Base-by-base conservation (phyloP, 331 rosid genomes). In the Saraca asoca region DNA sequence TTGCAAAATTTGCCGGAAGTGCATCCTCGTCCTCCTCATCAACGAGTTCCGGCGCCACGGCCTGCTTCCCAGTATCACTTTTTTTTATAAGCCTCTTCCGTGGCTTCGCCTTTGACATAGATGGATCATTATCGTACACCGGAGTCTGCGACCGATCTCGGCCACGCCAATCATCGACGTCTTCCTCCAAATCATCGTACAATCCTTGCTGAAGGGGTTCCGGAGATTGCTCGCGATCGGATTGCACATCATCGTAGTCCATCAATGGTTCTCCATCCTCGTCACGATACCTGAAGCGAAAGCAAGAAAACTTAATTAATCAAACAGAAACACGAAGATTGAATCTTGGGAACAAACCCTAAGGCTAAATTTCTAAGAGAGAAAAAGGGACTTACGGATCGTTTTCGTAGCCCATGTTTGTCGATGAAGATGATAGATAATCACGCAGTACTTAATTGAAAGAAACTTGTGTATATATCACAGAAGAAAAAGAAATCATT, bases 251-350 rank as follows among this genome's bases (percentile, higher is more conserved):
- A 57, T 94, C 93, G 66, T 69, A 88, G 80, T 94, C 87, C 99
- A 94, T 94, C 88, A 94, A 80, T 0, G 97, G 84, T 71, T 94
- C 99, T 0, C 99, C 99, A n/a, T 94, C 96, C 76, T 94, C 99
- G 17, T 94, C 99, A 14, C 96, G 96, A 61, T 78, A 86, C 96
- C 99, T 94, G 74, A 62, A 60, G 76, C 7, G 17, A 52, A 59
- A 7, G 2, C 7, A 31, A 0, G 4, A 10, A 15, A 43, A 10
- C 6, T 5, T 0, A 24, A 24, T 24, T 24, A 24, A 24, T 24
- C 31, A 3, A 24, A 24, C 31, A 24, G 31, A 24, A 24, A 24
- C 31, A 6, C n/a, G 29, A 45, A 62, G 54, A 49, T 66, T 29
- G n/a, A 44, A 64, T 17, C 15, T 14, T 24, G 12, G 24, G 34